A percentile compares a stretch with the other conserved stretches of the same genome.
phyloP scores from a whole-genome alignment of 1,284 basidiomycete species.

The Tilletia walkeri region DNA sequence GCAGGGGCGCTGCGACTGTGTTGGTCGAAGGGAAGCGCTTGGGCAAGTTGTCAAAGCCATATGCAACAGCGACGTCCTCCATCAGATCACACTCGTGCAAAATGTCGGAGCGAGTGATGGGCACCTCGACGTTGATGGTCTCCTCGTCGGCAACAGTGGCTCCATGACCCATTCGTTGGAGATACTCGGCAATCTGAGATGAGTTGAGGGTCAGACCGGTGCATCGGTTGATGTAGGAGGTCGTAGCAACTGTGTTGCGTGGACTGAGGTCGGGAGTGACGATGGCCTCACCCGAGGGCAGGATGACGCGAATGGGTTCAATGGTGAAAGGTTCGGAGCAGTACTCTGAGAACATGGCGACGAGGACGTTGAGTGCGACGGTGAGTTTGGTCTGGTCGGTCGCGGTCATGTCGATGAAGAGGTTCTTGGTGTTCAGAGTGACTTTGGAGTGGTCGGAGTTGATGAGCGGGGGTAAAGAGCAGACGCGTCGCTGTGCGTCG shows the following conservation, averaged over 20 bases:
- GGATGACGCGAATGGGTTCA: conserved; percentile 50
- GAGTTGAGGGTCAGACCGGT: conserved; percentile 75
- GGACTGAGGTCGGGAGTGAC: conserved; percentile 80
- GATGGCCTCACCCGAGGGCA: conserved; percentile 64
- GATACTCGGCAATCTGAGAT: conserved; percentile 66
- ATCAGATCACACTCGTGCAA: conserved; percentile 97
- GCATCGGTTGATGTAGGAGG: conserved; percentile 92
- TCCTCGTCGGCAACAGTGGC: conserved; percentile 61
- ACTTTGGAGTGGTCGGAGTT: conserved; percentile 77
- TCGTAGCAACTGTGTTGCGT: conserved; percentile 71
- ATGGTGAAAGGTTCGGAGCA: conserved; percentile 77
- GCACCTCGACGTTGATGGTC: conserved; percentile 71
- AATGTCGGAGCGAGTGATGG: conserved; percentile 90
- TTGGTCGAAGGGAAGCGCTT: conserved; percentile 88
- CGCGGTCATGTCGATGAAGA: conserved; percentile 96
- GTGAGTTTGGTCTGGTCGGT: conserved; percentile 96
- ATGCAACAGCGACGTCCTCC: conserved; percentile 96
- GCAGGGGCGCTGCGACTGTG: conserved; percentile 88
- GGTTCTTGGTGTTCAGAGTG: conserved; percentile 84
- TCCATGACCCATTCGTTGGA: conserved; percentile 68
- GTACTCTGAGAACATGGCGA: conserved; percentile 97
- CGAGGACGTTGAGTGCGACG: conserved; percentile 89
- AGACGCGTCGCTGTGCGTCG: conserved; percentile 77
- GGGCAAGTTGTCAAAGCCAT: conserved; percentile 95
- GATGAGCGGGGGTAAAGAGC: conserved; percentile 92